Base-by-base conservation (phyloP, 345 rosid genomes). In the Ceriops decandra region DNA sequence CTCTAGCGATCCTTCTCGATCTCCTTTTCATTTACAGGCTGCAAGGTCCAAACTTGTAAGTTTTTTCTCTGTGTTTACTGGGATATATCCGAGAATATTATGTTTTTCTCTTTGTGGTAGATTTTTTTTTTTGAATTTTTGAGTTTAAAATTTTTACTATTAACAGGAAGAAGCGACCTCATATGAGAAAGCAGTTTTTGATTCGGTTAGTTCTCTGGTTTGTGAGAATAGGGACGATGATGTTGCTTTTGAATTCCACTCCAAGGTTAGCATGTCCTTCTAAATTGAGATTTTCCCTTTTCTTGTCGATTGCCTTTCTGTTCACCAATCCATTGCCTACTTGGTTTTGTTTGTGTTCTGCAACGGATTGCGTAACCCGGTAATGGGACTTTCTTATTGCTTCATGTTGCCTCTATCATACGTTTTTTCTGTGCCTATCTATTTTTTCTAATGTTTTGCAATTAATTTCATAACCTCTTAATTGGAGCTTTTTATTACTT, bases 101-200 rank as follows among this genome's bases (percentile, higher is more conserved):
- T 33, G 62, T 21, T 33, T 2, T 54, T 5, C 13, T 38, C 56
- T 64, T 7, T 17, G 19, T n/a, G 52, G 42, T 11, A 27, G 11
- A 31, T 2, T 38, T 38, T 38, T 0, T n/a, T n/a, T 30, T 30
- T 30, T 30, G 0, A 30, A 33, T 42, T 42, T 42, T 42, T 7
- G 32, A 38, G 46, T 20, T 38, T 42, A 52, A 58, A 28, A 57
- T 19, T 58, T 67, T 62, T 13, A 10, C 69, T 58, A 32, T 30
- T 15, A 32, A 56, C 79, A 91, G 98, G 97, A 79, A 31, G 80
- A 91, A 62, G 85, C 93, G 27, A 86, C 97, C 58, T 52, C 81
- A 1, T 89, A 91, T 60, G 96, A 91, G 84, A 91, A 82, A 75
- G 92, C 86, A 0, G 85, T 91, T 78, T 89, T 81, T 61, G 79